Percentiles rank a stretch among this genome's conserved stretches.
Conservation (phyloP, 805 yeast species). For the Candida methanosorbosa region DNA sequence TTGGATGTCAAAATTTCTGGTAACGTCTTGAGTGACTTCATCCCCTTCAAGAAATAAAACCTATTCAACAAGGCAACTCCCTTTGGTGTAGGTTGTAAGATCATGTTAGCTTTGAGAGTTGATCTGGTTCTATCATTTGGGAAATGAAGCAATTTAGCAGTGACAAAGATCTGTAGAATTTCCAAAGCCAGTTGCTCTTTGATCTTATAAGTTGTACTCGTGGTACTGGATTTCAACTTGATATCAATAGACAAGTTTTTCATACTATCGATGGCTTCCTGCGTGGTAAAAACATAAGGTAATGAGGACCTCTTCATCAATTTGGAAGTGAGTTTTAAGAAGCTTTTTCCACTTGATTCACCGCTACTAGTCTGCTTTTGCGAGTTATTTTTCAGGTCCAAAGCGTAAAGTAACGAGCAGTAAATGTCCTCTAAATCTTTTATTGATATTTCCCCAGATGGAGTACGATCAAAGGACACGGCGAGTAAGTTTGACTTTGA, state of each 20-base stretch:
- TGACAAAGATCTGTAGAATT: constrained; percentile 43
- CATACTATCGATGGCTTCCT: constrained; percentile 47
- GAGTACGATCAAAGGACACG: constrained; percentile 27
- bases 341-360: background rate
- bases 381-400: constrained; percentile 24
- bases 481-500: too few relatives aligned
- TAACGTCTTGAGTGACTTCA: constrained; percentile 23
- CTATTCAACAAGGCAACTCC: constrained; percentile 58
- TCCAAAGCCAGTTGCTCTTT: constrained; percentile 36
- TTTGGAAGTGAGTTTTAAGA: background rate
- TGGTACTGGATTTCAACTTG: constrained; percentile 39
- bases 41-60: background rate
- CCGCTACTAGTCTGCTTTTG: background rate
- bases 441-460: constrained; percentile 42
- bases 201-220: constrained; percentile 47
- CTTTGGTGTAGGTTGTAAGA: constrained; percentile 84
- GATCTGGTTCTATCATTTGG: constrained; percentile 66
- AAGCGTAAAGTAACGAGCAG: constrained; percentile 35
- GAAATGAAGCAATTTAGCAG: constrained; percentile 58
- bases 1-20: constrained; percentile 36
- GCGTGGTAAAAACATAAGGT: constrained; percentile 45
- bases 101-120: constrained; percentile 30
- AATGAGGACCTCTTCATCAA: constrained; percentile 15
- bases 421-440: constrained; percentile 55
- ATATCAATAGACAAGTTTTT: constrained; percentile 36